Percentiles rank a stretch among this genome's conserved stretches.
phyloP scores from a whole-genome alignment of 257 asterid genomes.

The Petunia axillaris region DNA sequence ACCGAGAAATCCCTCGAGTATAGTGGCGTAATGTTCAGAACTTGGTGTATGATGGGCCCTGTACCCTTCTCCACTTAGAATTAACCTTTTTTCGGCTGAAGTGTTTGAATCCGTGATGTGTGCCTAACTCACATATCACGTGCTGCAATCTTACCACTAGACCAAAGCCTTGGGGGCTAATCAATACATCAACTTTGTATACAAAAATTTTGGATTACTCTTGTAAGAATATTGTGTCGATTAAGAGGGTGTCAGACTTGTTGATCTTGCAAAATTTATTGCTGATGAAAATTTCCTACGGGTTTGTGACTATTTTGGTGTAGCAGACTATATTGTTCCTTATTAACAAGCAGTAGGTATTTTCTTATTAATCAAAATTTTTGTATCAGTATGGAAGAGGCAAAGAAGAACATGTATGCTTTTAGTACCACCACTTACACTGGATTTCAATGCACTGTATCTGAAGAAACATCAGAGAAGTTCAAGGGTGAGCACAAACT shows the following conservation, averaged over 20 bases:
- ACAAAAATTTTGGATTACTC: neutral
- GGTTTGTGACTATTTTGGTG: neutral
- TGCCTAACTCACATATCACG: too few relatives aligned
- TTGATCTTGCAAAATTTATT: neutral
- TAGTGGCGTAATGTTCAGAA: too few relatives aligned
- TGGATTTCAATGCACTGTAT: conserved; percentile 95
- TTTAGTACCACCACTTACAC: conserved; percentile 97
- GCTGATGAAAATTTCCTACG: neutral
- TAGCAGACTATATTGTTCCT: neutral
- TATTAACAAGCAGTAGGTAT: too few relatives aligned
- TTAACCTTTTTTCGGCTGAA: too few relatives aligned
- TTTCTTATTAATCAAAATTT: neutral
- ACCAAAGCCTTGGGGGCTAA: neutral
- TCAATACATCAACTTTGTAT: neutral
- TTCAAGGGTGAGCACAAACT: conserved; percentile 70
- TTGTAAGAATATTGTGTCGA: neutral
- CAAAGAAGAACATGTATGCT: conserved; percentile 97
- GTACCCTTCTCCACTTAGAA: too few relatives aligned
- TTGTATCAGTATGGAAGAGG: conserved; percentile 88
- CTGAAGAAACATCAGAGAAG: conserved; percentile 97
- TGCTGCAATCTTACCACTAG: too few relatives aligned
- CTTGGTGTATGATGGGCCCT: too few relatives aligned
- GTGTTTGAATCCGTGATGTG: too few relatives aligned
- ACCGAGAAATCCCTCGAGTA: too few relatives aligned
- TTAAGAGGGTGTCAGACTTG: neutral